A percentile compares a stretch with the other conserved stretches of the same genome.
phyloP scores from a whole-genome alignment of 129 eudicot species.

The Chrysanthemum lavandulifolium region DNA sequence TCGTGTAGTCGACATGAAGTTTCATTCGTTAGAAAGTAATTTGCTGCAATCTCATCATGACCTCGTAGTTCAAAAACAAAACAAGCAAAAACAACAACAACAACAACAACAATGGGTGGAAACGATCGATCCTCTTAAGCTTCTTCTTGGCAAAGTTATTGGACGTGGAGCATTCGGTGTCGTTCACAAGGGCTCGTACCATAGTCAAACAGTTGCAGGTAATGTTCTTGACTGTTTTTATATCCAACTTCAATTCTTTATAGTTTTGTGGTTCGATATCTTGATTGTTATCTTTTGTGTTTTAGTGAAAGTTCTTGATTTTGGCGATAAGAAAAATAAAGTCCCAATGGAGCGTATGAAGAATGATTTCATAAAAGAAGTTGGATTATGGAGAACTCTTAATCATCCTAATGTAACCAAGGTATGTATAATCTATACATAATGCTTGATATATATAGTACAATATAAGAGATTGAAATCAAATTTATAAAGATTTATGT shows the following conservation, averaged over 20 bases:
- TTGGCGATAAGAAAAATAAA: slow-evolving; percentile 29
- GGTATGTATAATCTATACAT: slow-evolving; percentile 11
- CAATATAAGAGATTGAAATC: background rate
- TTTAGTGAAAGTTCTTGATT: slow-evolving; percentile 43
- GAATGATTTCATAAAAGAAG: slow-evolving; percentile 39
- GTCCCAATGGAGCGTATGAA: slow-evolving; percentile 18
- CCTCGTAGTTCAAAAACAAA: background rate
- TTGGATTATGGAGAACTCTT: slow-evolving; percentile 36
- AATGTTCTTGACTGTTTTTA: background rate
- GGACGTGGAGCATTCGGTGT: slow-evolving; percentile 29
- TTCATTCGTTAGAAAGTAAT: background rate
- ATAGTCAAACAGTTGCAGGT: slow-evolving; percentile 30
- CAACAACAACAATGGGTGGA: slow-evolving; percentile 11
- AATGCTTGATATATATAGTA: no score
- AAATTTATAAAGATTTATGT: no score
- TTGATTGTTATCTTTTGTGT: background rate
- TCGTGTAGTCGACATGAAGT: background rate
- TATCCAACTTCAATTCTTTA: background rate
- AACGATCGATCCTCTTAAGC: slow-evolving; percentile 25
- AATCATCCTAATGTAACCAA: slow-evolving; percentile 47
- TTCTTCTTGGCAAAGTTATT: slow-evolving; percentile 19
- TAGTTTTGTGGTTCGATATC: background rate
- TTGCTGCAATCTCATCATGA: background rate
- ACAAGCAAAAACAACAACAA: background rate
- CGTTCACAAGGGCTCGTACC: slow-evolving; percentile 27